Evolutionary conservation across 176 grass and related monocot genomes (phyloP), one percentile per base, ranked within the genome.

Genomic region (Alloteropsis semialata): DNA sequence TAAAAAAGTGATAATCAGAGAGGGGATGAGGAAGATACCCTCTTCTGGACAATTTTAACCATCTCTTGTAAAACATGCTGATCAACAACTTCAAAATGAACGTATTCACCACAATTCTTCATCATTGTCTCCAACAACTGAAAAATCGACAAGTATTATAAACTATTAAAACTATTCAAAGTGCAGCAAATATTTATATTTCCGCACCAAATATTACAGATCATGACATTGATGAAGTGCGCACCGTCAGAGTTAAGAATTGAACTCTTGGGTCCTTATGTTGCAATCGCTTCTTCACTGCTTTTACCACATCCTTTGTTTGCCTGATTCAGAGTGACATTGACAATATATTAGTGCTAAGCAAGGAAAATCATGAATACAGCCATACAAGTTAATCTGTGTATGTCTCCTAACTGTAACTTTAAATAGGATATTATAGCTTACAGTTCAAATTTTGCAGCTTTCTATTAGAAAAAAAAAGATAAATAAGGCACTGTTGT

Each of bases 101-200:
- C 89, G 11, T 94, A 67, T 50, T 94, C 91, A 39, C 87, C 83
- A 81, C 97, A 99, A 61, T 99, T 99, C 81, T 99, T 96, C 77
- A 99, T 89, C 91, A 99, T 81, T 77, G 97, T 96, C 77, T 99
- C 97, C 88, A 99, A 87, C 53, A 99, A 84, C 97, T 99, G 85
- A 87, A 74, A 74, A 25, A 44, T 30, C 51, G 19, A 16, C 29
- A 55, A 48, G 3, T 0, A 18, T 10, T 49, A 33, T 43, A 5
- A 78, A 72, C 4, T 46, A 25, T 57, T 46, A 39, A 58, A 82
- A 65, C 14, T 43, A 34, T 32, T 46, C 32, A 19, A 21, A 49
- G 51, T 1, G 0, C 42, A 72, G 8, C 17, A 76, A 73, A 73
- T 27, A 44, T 5, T 16, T 30, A 22, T 54, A 48, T 55, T 86